phyloP scores from a whole-genome alignment of 495 filamentous ascomycete genomes.

The Aspergillus egyptiacus region DNA sequence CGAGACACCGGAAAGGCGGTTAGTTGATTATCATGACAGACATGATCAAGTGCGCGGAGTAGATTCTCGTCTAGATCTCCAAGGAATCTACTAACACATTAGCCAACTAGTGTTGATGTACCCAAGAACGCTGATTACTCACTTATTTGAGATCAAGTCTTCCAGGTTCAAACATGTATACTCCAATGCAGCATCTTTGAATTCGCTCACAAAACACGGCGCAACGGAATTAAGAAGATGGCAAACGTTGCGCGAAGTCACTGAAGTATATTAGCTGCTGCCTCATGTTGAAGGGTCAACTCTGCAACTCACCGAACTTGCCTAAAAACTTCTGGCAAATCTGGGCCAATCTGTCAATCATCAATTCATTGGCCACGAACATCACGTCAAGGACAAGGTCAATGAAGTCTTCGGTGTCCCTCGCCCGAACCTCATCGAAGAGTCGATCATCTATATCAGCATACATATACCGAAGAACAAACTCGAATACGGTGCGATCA shows the following conservation, averaged over 20 bases:
- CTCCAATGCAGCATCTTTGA: slow-evolving; percentile 83
- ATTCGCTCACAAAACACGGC: slow-evolving; percentile 72
- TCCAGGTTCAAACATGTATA: slow-evolving; percentile 90
- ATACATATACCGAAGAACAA: slow-evolving; percentile 79
- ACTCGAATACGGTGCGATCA: slow-evolving; percentile 60
- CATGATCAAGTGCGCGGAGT: slow-evolving; percentile 66
- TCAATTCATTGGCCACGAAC: slow-evolving; percentile 84
- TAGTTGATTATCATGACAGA: slow-evolving; percentile 76
- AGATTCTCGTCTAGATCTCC: slow-evolving; percentile 84
- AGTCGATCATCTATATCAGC: slow-evolving; percentile 73
- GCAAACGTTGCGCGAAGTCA: slow-evolving; percentile 80
- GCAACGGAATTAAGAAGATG: slow-evolving; percentile 76
- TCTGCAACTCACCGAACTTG: slow-evolving; percentile 55
- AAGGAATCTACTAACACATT: slow-evolving; percentile 48
- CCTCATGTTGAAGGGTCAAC: background rate
- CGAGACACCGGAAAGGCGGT: slow-evolving; percentile 67
- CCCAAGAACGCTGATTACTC: slow-evolving; percentile 15
- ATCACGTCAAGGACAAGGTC: slow-evolving; percentile 90
- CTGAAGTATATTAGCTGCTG: slow-evolving; percentile 33
- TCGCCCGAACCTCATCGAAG: slow-evolving; percentile 68
- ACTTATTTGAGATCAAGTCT: slow-evolving; percentile 81
- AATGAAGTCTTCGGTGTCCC: slow-evolving; percentile 72
- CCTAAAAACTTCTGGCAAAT: slow-evolving; percentile 85
- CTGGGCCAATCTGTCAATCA: slow-evolving; percentile 86
- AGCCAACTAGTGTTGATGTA: slow-evolving; percentile 6